Evolutionary conservation across 345 rosid species (phyloP).

Genomic region (Lumnitzera racemosa): DNA sequence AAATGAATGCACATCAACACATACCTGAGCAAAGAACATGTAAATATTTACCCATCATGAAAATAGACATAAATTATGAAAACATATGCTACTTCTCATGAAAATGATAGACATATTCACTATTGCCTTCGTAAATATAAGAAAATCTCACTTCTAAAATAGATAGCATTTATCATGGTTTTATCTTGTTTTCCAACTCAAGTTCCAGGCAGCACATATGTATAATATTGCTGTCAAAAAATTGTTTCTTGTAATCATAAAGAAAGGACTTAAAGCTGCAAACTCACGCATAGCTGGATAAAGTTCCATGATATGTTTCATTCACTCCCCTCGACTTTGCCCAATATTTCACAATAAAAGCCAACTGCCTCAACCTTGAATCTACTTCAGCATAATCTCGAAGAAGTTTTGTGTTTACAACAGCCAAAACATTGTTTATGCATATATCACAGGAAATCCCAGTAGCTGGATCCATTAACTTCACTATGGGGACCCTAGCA

Average conservation of each 20-base stretch:
- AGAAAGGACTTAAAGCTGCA: constrained; percentile 3
- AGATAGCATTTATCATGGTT: too few relatives aligned
- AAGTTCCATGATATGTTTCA: constrained; percentile 92
- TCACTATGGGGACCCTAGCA: constrained; percentile 96
- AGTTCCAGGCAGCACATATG: too few relatives aligned
- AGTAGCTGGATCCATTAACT: constrained; percentile 93
- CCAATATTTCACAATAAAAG: constrained; percentile 94
- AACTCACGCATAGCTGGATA: constrained; percentile 98
- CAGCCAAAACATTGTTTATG: constrained; percentile 88
- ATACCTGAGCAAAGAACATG: constrained; percentile 46
- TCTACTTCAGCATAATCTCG: constrained; percentile 77
- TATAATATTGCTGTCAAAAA: neutral
- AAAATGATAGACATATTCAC: too few relatives aligned
- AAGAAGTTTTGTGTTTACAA: constrained; percentile 93
- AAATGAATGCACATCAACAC: constrained; percentile 97
- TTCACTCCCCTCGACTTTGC: constrained; percentile 93
- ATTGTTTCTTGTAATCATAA: neutral
- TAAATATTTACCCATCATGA: neutral
- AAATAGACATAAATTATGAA: too few relatives aligned
- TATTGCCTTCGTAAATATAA: too few relatives aligned
- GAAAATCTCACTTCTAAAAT: too few relatives aligned
- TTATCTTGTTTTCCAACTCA: too few relatives aligned
- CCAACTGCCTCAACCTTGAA: constrained; percentile 73
- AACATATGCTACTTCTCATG: too few relatives aligned
- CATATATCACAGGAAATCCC: constrained; percentile 96